Conservation (phyloP, 768 basidiomycete genomes). For the Termitomyces sp. region DNA sequence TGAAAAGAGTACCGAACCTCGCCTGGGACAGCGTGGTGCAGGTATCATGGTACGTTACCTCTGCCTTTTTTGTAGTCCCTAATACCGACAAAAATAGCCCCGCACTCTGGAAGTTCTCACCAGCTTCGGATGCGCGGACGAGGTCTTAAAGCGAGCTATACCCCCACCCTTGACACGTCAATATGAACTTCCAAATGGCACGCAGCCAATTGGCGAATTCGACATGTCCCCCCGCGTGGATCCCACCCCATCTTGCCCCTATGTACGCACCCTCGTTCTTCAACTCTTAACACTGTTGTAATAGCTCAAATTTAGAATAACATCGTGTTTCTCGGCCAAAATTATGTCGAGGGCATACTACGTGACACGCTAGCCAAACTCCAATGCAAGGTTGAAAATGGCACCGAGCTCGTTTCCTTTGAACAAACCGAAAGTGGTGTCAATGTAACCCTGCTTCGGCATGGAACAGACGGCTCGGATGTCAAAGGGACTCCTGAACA, state of each 20-base stretch:
- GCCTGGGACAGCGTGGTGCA: slow-evolving; percentile 31
- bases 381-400: slow-evolving; percentile 33
- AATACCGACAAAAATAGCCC: slow-evolving; percentile 23
- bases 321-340: slow-evolving; percentile 29
- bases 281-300: not conserved
- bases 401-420: slow-evolving; percentile 40
- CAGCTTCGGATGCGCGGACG: slow-evolving; percentile 30
- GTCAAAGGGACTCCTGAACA: slow-evolving; percentile 20
- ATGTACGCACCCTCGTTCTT: slow-evolving; percentile 17
- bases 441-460: slow-evolving; percentile 27
- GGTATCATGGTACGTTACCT: slow-evolving; percentile 28
- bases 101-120: slow-evolving; percentile 40
- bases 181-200: slow-evolving; percentile 29
- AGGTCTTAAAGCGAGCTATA: slow-evolving; percentile 28
- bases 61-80: not conserved
- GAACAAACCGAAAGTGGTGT: slow-evolving; percentile 31
- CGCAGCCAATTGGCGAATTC: slow-evolving; percentile 22
- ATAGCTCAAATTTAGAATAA: slow-evolving; percentile 20
- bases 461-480: slow-evolving; percentile 10
- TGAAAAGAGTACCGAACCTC: slow-evolving; percentile 34
- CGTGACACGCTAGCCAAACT: slow-evolving; percentile 26
- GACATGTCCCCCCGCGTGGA: slow-evolving; percentile 24
- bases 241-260: slow-evolving; percentile 28
- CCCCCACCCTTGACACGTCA: slow-evolving; percentile 21
- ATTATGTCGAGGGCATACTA: slow-evolving; percentile 32